Conservation (phyloP, 208 protist species). For the Leishmania turanica region DNA sequence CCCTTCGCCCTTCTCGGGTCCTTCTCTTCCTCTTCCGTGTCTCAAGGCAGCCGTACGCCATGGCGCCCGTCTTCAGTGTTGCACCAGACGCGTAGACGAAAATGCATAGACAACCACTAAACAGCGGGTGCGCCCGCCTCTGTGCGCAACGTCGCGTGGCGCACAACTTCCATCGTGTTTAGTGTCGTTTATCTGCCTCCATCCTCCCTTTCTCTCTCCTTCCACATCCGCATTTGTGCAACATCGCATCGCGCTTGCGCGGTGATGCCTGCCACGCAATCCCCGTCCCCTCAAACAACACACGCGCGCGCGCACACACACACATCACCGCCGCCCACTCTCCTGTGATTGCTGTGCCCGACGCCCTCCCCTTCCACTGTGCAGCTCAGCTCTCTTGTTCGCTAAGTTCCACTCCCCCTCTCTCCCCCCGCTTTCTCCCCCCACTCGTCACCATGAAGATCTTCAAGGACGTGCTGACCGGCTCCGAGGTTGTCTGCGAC, state of each 20-base stretch:
- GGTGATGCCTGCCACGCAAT: background rate
- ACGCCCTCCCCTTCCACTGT: background rate
- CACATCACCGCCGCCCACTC: background rate
- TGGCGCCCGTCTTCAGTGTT: background rate
- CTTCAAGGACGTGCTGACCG: conserved; percentile 87
- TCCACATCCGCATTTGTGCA: background rate
- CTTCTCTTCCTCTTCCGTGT: background rate
- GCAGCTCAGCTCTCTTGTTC: conserved; percentile 15
- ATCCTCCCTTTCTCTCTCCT: background rate
- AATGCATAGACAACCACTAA: background rate
- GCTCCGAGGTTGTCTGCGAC: conserved; percentile 92
- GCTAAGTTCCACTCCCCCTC: background rate
- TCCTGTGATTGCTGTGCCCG: background rate
- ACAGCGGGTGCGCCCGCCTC: background rate
- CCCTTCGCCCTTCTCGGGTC: background rate
- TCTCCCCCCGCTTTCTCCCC: background rate
- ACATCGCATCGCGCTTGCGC: background rate
- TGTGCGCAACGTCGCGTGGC: background rate
- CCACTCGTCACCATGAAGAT: conserved; percentile 76
- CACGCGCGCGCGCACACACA: background rate
- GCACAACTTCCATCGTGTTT: background rate
- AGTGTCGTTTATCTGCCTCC: background rate
- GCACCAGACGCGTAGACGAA: background rate
- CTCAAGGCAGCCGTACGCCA: background rate
- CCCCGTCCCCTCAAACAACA: background rate